Evolutionary conservation across 805 yeast species (phyloP).

Genomic region (Debaryomyces tyrocola): DNA sequence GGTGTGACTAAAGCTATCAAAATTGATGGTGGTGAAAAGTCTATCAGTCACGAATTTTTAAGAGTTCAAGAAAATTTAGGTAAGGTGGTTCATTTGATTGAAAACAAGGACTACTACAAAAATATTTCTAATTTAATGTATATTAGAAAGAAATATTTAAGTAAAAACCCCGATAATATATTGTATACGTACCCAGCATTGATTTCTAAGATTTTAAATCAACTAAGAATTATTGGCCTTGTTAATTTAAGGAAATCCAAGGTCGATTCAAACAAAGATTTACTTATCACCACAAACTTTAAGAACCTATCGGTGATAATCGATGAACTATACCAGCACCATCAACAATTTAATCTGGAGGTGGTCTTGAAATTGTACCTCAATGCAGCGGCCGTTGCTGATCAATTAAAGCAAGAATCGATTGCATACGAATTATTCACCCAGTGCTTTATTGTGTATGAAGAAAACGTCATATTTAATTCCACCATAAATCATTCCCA

Average conservation of each 20-base stretch:
- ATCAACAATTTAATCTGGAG: slow-evolving; percentile 31
- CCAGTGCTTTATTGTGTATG: slow-evolving; percentile 84
- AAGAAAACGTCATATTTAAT: slow-evolving; percentile 46
- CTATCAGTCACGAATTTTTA: slow-evolving; percentile 37
- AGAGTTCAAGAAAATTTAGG: slow-evolving; percentile 62
- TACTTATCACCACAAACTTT: slow-evolving; percentile 53
- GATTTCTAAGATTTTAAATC: slow-evolving; percentile 57
- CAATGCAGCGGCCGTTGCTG: slow-evolving; percentile 73
- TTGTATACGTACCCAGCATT: slow-evolving; percentile 76
- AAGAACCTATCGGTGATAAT: slow-evolving; percentile 70
- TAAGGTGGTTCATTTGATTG: slow-evolving; percentile 65
- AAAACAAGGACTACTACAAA: slow-evolving; percentile 32
- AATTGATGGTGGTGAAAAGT: slow-evolving; percentile 26
- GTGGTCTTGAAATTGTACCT: slow-evolving; percentile 53
- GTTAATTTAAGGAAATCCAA: slow-evolving; percentile 18
- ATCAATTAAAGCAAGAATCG: slow-evolving; percentile 68
- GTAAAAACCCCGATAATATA: slow-evolving; percentile 55
- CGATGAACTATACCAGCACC: slow-evolving; percentile 58
- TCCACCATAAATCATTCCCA: slow-evolving; percentile 11
- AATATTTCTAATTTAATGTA: slow-evolving; percentile 34
- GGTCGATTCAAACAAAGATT: slow-evolving; percentile 20
- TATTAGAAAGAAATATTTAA: slow-evolving; percentile 45
- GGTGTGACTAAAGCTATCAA: slow-evolving; percentile 38
- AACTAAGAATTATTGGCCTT: slow-evolving; percentile 50
- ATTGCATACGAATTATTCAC: slow-evolving; percentile 85